Base-by-base conservation (phyloP, 1,284 basidiomycete species). In the Porogramme epimiltina region DNA sequence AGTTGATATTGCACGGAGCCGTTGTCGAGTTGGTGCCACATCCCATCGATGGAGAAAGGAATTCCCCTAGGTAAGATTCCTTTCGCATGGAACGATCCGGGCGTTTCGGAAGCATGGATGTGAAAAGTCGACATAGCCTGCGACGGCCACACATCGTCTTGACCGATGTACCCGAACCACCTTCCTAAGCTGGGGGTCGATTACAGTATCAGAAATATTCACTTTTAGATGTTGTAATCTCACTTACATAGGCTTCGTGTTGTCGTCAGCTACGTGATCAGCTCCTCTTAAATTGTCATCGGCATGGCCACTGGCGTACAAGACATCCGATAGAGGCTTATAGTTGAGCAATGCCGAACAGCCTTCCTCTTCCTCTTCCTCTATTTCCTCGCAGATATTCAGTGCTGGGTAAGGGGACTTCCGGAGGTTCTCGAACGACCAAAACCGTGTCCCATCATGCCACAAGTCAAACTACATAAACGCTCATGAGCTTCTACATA, bases 401-500 rank as follows among this genome's bases (percentile, higher is more conserved):
- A 10, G 33, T 24, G 18, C 33, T 34, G n/a, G 3, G 4, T 13
- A 45, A 37, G 2, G 13, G 2, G 20, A 13, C 18, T 18, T 9
- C 13, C 40, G 49, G n/a, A 43, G 36, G 31, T 42, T 49, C 41
- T 47, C 36, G 3, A 49, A 24, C 3, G 49, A 45, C 40, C 47
- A 49, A 23, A 45, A 49, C 10, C 44, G 25, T n/a, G 28, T 41
- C 13, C 43, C 38, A 18, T 55, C 51, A n/a, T 54, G 45, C 42
- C 42, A 49, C n/a, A 46, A 54, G 33, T 57, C 47, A 23, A 58
- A 46, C 49, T 60, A 33, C 3, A 16, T 40, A 31, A 8, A 31
- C 6, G 28, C 6, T 31, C 28, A 31, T n/a, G 11, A 26, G 26
- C 5, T 31, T 6, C 13, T 6, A 31, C 28, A 31, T 13, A 13